Evolutionary conservation across 2,329 filamentous ascomycete species (phyloP), one percentile per base, ranked within the genome.

Genomic region (Sporothrix mexicana): DNA sequence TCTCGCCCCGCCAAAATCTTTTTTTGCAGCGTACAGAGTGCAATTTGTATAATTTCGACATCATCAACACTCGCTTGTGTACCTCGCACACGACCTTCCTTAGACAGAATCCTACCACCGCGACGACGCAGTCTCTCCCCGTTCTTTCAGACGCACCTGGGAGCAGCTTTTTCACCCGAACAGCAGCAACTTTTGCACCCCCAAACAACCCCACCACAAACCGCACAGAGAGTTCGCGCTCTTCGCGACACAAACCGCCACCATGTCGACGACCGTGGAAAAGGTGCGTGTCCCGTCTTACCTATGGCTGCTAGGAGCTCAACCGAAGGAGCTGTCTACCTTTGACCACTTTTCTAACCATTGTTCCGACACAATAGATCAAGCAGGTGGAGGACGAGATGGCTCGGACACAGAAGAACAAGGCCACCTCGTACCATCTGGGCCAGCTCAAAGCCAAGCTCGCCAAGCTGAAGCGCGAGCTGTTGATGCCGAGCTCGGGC

Each of bases 331-430:
- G 23, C 7, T 62, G 13, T 13, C n/a, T 3, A 6, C 25, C 20
- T 51, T 8, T 51, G 41, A 59, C 20, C 17, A 20, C 61, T 13
- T 74, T 51, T 64, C 73, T 75, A 62, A 76, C 75, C 6, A n/a
- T 15, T 8, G 45, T 13, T 47, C 49, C 17, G 55, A 47, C 47
- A 5, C 41, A n/a, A 20, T 25, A 96, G 93, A 98, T 98, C 88
- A 97, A 97, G 84, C 93, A 95, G 80, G 93, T 98, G 83, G 95
- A 98, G 92, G 85, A 92, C 86, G 95, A 98, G 91, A 98, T 98
- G 95, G 93, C 94, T 86, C 89, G 89, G 84, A 98, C 95, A 80
- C 95, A 98, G 83, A 98, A 98, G 86, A 98, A 98, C 84, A 98
- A 98, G 86, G 93, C 92, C 71, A 97, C 94, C 13, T 95, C 94